Evolutionary conservation across 23 red algal species (phyloP), one percentile per base, ranked within the genome.

Genomic region (Gracilaria gracilis): DNA sequence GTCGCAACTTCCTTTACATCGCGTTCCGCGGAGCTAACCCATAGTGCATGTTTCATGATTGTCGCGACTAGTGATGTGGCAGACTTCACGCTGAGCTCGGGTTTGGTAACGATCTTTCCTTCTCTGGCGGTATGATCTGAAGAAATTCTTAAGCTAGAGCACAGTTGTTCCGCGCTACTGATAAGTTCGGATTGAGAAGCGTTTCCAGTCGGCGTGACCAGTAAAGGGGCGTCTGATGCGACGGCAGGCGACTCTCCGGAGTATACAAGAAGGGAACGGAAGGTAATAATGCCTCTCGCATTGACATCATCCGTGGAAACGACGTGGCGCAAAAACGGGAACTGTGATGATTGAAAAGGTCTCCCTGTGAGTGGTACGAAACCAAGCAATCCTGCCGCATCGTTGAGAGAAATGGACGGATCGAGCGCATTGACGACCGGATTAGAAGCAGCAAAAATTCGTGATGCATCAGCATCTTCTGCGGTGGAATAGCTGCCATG

Each of bases 241-340:
- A 46, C 35, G 17, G 35, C 59, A 29, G 89, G 64, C 14, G 47
- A 55, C 27, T 59, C 49, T 54, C 66, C 75, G 38, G 76, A 74
- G 48, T 92, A 92, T 54, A 92, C 89, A 73, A 92, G 89, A 48
- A 92, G 70, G 29, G 79, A 84, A 42, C 79, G 76, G 79, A 92
- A 84, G 17, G 89, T 84, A 31, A 84, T 84, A 33, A 57, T 65
- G 31, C 61, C 89, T 28, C 89, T 72, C 33, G 78, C 76, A 28
- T 82, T 84, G 46, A 53, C 89, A 37, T 71, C 64, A 55, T 62
- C 89, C 17, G 89, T 92, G 79, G 77, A 76, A 47, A 92, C 80
- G n/a, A 92, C 62, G 38, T 75, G 65, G 21, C 79, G 89, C 89
- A 92, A 51, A 29, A 65, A 92, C 19, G 89, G 89, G 46, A 83